Base-by-base conservation (phyloP, 495 filamentous ascomycete genomes). In the Podospora fimiseda region DNA sequence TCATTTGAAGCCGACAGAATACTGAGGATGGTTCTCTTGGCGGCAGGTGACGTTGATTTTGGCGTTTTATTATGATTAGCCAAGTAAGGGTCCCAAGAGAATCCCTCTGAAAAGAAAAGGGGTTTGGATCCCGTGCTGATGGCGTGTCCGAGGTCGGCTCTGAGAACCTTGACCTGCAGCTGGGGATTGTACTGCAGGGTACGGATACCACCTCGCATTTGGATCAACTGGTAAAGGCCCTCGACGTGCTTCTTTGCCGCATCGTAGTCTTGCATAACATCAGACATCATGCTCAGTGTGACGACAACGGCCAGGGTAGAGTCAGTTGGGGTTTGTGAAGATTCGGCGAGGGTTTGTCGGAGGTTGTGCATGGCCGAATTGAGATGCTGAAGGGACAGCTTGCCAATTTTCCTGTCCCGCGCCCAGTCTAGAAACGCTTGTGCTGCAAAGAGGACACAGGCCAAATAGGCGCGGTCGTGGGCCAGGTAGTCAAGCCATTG, bases 191-290 rank as follows among this genome's bases (percentile, higher is more conserved):
- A 14, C 9, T n/a, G 24, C 0, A 65, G 40, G 2, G 23, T 23
- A 9, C 19, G 2, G 9, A 62, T 41, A 1, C 70, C 67, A 4
- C 71, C 73, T 33, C 72, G 66, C 1, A 74, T 41, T 24, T 59
- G 24, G 33, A 73, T 61, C 1, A 76, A 62, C 15, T 65, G 62
- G 27, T 52, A 57, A 23, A 74, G 56, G 3, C 70, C 72, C 11
- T 61, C 38, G 30, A 69, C 44, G 50, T 74, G 73, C 16, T 67
- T 60, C 20, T 53, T 58, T 7, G 63, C 64, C 7, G 63, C 51
- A 15, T 56, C 44, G 37, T 15, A 20, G 21, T 73, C 60, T 11
- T 58, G 60, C 1, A 59, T 50, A 1, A 63, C 40, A 24, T 69
- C 57, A 8, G 73, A 60, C 51, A 67, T 50, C 18, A 59, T 52